Evolutionary conservation across 352 stramenopile species (phyloP), one percentile per base, ranked within the genome.

Genomic region (Phytophthora cryptogea): DNA sequence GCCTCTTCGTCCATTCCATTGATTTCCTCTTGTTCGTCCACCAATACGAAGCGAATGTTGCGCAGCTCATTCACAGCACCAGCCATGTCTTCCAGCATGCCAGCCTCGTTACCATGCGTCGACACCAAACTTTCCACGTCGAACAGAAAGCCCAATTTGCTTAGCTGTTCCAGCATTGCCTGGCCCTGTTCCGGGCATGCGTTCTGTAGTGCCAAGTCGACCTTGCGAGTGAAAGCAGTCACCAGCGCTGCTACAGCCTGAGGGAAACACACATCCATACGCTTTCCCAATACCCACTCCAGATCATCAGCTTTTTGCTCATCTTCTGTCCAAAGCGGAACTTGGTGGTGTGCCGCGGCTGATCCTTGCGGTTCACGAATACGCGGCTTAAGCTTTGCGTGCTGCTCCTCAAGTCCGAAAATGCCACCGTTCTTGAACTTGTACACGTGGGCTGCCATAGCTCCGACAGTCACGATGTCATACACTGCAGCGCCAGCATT

Each of bases 341-440:
- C 73, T 70, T 91, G 83, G 17, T 86, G 78, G 20, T 83, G 68
- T 8, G 79, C 70, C 2, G 73, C 73, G 7, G 58, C 58, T 1
- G 76, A 80, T 0, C 78, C 78, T 8, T 70, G 72, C 8, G 69
- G 32, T 39, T 89, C 83, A 17, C 73, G 74, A n/a, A 76, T 70
- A 2, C 82, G 80, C 8, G 80, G 60, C 39, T 90, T 89, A 27
- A 86, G 71, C 66, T 94, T 94, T 5, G 71, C 59, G 27, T 86
- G 76, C 47, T 90, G 80, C 37, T 90, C 75, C 41, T 92, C 79
- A 8, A 94, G 59, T 8, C 79, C 79, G 5, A 92, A 76, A 42
- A 95, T 84, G 10, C 86, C 86, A 11, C 86, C 86, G 55, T 87
- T 90, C 68, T 94, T 94, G 54, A 95, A 95, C 55, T 95, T 94